Percentiles rank a stretch among this genome's conserved stretches.
phyloP scores from a whole-genome alignment of 2,329 filamentous ascomycete species.

The Fusarium buharicum region DNA sequence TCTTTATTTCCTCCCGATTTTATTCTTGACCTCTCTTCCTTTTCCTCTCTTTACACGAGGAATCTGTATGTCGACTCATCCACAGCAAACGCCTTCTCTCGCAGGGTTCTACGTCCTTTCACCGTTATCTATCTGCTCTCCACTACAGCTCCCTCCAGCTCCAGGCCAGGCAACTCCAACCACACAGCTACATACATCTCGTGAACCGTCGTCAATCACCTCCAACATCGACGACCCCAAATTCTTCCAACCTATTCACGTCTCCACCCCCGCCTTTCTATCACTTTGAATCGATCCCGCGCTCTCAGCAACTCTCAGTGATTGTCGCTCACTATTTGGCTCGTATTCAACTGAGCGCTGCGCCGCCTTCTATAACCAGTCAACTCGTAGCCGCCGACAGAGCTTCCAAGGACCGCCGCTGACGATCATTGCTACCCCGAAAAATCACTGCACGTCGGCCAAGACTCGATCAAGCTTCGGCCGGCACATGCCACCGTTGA shows the following conservation, averaged over 20 bases:
- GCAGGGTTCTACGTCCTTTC: conserved; percentile 7
- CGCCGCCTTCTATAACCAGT: conserved; percentile 19
- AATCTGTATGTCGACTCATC: background rate
- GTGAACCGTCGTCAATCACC: conserved; percentile 14
- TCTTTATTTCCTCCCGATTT: conserved; percentile 20
- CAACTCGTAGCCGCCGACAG: conserved; percentile 18
- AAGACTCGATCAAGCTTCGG: conserved; percentile 28
- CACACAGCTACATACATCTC: conserved; percentile 2
- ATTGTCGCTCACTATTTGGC: background rate
- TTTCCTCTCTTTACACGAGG: conserved; percentile 1
- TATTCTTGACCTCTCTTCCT: background rate
- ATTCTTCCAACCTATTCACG: conserved; percentile 7
- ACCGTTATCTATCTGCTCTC: conserved; percentile 9
- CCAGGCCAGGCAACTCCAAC: background rate
- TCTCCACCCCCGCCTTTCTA: conserved; percentile 32
- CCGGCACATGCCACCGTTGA: conserved; percentile 42
- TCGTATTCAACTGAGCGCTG: conserved; percentile 3
- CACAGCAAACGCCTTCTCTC: background rate
- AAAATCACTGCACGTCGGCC: conserved; percentile 20
- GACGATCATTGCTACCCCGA: conserved; percentile 22
- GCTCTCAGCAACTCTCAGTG: no score
- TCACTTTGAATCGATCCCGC: conserved; percentile 7
- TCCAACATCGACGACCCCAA: conserved; percentile 14
- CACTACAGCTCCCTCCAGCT: background rate
- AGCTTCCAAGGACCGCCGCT: conserved; percentile 27